phyloP scores from a whole-genome alignment of 1,139 yeast genomes.

The Schwanniomyces etchellsii region DNA sequence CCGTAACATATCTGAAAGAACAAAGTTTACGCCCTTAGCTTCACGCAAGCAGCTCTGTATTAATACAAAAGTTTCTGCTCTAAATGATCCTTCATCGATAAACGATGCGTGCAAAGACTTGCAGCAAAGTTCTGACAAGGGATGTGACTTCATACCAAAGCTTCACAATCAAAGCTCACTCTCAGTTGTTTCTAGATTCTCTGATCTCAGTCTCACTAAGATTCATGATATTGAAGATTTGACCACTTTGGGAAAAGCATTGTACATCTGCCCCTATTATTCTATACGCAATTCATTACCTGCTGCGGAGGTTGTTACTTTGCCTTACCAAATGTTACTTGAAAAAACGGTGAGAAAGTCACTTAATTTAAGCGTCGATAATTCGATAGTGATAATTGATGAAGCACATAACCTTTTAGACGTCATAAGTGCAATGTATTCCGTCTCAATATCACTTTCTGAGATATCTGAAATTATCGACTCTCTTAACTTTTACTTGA shows the following conservation, averaged over 20 bases:
- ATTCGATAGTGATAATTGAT: conserved; percentile 74
- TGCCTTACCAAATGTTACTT: conserved; percentile 80
- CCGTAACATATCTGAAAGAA: conserved; percentile 31
- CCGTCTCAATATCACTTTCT: conserved; percentile 47
- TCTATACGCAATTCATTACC: conserved; percentile 54
- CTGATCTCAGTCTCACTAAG: conserved; percentile 54
- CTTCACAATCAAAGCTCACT: conserved; percentile 21
- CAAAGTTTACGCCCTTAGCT: conserved; percentile 64
- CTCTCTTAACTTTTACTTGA: conserved; percentile 50
- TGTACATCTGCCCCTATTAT: conserved; percentile 78
- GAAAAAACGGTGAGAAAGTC: conserved; percentile 59
- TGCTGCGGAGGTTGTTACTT: conserved; percentile 66
- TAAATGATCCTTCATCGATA: conserved; percentile 48
- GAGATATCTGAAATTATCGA: conserved; percentile 43
- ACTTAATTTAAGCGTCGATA: conserved; percentile 52
- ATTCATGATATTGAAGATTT: conserved; percentile 84
- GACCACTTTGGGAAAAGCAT: conserved; percentile 49
- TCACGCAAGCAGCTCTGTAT: conserved; percentile 86
- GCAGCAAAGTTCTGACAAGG: conserved; percentile 35
- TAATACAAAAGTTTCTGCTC: conserved; percentile 51
- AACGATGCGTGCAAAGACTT: conserved; percentile 82
- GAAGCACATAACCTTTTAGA: conserved; percentile 91
- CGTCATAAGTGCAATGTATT: conserved; percentile 65
- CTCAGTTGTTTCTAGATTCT: conserved; percentile 38
- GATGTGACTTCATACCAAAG: conserved; percentile 51